Evolutionary conservation across 2,329 filamentous ascomycete genomes (phyloP).

Genomic region (Dactylellina parvicollis): DNA sequence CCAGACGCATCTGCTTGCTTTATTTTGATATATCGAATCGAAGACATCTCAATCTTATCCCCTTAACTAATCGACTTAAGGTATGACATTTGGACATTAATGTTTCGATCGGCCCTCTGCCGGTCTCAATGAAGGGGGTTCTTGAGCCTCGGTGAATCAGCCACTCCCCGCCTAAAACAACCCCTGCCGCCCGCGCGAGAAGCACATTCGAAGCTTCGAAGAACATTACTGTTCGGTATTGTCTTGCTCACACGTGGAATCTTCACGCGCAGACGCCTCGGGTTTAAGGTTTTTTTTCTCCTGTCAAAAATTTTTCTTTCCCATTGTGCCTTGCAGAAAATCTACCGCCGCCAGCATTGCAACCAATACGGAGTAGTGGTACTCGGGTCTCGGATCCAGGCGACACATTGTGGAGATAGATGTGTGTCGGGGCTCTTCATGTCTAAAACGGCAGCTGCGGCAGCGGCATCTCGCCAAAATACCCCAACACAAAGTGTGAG

Average conservation of each 20-base stretch:
- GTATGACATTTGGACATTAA: too few relatives aligned
- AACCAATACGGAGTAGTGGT: not conserved
- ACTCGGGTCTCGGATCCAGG: conserved; percentile 3
- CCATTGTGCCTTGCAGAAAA: conserved; percentile 14
- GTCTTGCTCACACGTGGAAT: conserved; percentile 4
- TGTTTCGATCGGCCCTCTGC: not conserved
- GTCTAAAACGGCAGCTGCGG: conserved; percentile 6
- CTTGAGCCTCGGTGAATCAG: conserved; percentile 5
- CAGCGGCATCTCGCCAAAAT: not conserved
- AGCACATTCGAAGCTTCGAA: not conserved
- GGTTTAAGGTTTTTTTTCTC: not conserved
- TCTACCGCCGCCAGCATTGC: not conserved
- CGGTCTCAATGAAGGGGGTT: not conserved
- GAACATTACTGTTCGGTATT: not conserved
- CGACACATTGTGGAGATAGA: conserved; percentile 12
- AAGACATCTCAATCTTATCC: not conserved
- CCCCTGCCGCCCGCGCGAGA: not conserved
- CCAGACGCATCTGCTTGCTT: not conserved
- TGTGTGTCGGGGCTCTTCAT: conserved; percentile 5
- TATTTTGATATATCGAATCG: not conserved
- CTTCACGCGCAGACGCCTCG: not conserved
- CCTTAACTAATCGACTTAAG: not conserved
- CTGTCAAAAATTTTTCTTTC: conserved; percentile 17
- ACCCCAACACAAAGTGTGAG: conserved; percentile 11
- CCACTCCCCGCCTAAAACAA: not conserved